Evolutionary conservation across 805 yeast genomes (phyloP).

Genomic region (Yarrowia keelungensis): DNA sequence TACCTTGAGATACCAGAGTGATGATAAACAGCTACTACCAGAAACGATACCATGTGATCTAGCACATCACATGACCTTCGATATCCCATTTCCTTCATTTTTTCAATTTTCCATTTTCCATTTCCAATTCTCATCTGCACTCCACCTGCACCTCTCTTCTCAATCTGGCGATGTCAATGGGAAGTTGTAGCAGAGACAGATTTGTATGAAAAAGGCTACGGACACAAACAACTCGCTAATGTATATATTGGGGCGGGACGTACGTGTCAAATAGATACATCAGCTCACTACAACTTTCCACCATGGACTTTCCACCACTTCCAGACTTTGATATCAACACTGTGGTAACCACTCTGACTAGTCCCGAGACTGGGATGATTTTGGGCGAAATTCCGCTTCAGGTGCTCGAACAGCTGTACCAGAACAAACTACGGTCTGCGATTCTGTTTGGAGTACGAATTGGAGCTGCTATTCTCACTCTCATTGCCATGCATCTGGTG

Average conservation of each 20-base stretch:
- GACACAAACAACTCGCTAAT: too few species aligned
- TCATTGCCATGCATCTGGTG: constrained; percentile 24
- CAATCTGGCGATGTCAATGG: constrained; percentile 22
- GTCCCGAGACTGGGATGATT: neutral
- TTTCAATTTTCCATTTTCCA: too few species aligned
- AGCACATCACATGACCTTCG: too few species aligned
- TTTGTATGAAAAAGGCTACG: too few species aligned
- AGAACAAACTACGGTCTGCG: constrained; percentile 1
- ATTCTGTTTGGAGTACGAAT: constrained; percentile 23
- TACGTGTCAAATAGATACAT: too few species aligned
- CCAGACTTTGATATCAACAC: constrained; percentile 4
- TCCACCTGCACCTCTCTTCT: constrained; percentile 2
- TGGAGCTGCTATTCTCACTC: constrained; percentile 19
- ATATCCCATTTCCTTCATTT: too few species aligned
- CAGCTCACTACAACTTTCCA: too few species aligned
- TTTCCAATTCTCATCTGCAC: neutral
- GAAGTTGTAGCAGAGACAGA: too few species aligned
- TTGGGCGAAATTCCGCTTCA: neutral
- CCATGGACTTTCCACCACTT: neutral
- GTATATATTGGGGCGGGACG: neutral
- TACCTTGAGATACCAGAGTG: too few species aligned
- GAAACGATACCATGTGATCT: too few species aligned
- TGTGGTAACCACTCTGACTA: neutral
- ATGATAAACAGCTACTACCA: too few species aligned
- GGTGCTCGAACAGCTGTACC: neutral